phyloP scores from a whole-genome alignment of 345 rosid species.

The Gossypium australe region DNA sequence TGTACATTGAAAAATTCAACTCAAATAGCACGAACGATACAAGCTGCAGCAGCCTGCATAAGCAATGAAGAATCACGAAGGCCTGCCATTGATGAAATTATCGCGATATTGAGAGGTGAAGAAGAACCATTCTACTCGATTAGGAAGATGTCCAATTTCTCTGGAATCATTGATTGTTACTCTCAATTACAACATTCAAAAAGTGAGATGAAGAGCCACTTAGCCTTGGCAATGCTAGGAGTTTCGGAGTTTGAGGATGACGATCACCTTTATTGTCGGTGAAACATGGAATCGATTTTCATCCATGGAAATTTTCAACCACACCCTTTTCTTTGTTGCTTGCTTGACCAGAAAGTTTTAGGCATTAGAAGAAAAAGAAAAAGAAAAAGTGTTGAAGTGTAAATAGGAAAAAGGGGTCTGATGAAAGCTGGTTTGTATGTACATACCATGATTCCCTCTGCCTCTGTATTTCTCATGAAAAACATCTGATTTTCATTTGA shows the following conservation, averaged over 20 bases:
- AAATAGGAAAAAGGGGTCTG: slow-evolving; percentile 24
- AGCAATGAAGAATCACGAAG: slow-evolving; percentile 66
- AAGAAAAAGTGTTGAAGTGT: slow-evolving; percentile 23
- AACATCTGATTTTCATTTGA: slow-evolving; percentile 10
- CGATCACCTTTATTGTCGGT: slow-evolving; percentile 48
- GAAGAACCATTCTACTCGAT: slow-evolving; percentile 32
- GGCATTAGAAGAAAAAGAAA: not conserved
- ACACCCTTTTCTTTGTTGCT: slow-evolving; percentile 5
- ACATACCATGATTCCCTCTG: slow-evolving; percentile 21
- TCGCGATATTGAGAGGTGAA: slow-evolving; percentile 56
- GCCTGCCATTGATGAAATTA: slow-evolving; percentile 51
- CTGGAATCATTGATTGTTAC: slow-evolving; percentile 59
- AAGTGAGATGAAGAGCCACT: slow-evolving; percentile 78
- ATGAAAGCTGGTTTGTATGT: slow-evolving; percentile 22
- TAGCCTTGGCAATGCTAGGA: slow-evolving; percentile 88
- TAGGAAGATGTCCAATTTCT: slow-evolving; percentile 43
- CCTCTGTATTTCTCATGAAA: not conserved
- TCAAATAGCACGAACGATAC: slow-evolving; percentile 54
- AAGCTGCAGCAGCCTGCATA: slow-evolving; percentile 72
- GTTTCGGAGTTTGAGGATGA: slow-evolving; percentile 68
- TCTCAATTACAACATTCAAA: slow-evolving; percentile 55
- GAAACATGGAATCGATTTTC: slow-evolving; percentile 15
- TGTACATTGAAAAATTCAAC: slow-evolving; percentile 31
- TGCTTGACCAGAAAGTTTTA: slow-evolving; percentile 19
- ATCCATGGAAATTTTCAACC: not conserved